Percentiles rank a stretch among this genome's conserved stretches.
phyloP scores from a whole-genome alignment of 73 alveolate genomes.

The Paramecium primaurelia region DNA sequence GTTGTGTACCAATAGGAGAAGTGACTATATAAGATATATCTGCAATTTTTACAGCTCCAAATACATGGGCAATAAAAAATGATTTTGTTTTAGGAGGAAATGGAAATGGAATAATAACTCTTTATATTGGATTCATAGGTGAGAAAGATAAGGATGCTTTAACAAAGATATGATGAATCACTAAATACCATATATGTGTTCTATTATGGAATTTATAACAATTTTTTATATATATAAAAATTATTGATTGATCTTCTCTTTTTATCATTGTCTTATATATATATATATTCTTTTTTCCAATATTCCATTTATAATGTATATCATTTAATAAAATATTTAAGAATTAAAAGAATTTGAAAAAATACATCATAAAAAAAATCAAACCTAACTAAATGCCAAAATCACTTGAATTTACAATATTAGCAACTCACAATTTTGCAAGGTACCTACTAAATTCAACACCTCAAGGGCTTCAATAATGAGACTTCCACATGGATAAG shows the following conservation, averaged over 20 bases:
- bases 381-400: neutral
- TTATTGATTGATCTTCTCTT: neutral
- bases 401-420: constrained; percentile 19
- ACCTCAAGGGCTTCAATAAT: constrained; percentile 85
- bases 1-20: constrained; percentile 6
- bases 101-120: constrained; percentile 12
- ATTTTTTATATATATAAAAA: neutral
- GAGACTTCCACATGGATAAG: constrained; percentile 99
- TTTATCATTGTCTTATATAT: neutral
- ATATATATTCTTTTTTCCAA: too few species aligned
- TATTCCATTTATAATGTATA: neutral
- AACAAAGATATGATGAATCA: neutral
- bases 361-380: neutral
- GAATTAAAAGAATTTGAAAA: neutral
- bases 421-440: neutral
- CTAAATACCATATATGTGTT: neutral
- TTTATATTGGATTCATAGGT: neutral
- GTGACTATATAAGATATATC: neutral
- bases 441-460: neutral
- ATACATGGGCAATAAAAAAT: constrained; percentile 28
- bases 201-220: neutral
- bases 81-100: constrained; percentile 15
- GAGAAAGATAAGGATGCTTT: neutral
- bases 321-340: neutral
- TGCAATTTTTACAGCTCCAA: neutral